Conservation (phyloP, 768 basidiomycete genomes). For the Boletales sp. region DNA sequence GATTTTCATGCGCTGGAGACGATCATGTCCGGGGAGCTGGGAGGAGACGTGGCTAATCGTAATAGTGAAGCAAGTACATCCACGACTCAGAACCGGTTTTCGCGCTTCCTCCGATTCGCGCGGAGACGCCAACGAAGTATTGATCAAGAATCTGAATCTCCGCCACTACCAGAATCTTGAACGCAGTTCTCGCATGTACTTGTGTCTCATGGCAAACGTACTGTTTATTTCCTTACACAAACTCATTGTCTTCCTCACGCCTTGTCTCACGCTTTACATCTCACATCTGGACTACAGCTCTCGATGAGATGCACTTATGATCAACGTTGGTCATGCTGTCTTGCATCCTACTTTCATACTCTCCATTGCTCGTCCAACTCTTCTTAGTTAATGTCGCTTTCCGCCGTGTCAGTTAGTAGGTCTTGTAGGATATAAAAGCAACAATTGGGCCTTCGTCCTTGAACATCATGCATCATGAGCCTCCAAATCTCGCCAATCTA, state of each 20-base stretch:
- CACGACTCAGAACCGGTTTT: conserved; percentile 44
- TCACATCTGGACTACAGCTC: too few relatives aligned
- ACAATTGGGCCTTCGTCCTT: not conserved
- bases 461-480: conserved; percentile 31
- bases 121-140: conserved; percentile 43
- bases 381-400: too few relatives aligned
- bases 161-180: conserved; percentile 8
- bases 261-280: too few relatives aligned
- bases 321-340: too few relatives aligned
- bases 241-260: too few relatives aligned
- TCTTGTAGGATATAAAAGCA: not conserved
- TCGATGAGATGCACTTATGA: too few relatives aligned
- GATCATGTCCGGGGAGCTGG: conserved; percentile 42
- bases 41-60: conserved; percentile 10
- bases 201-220: not conserved
- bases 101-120: conserved; percentile 55
- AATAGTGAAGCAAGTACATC: conserved; percentile 14
- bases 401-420: not conserved
- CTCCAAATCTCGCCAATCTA: conserved; percentile 63
- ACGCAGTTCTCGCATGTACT: not conserved
- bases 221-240: not conserved
- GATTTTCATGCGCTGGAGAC: conserved; percentile 61
- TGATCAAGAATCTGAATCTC: conserved; percentile 29
- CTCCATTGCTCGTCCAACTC: too few relatives aligned
- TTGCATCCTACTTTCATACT: too few relatives aligned